Percentiles rank a stretch among this genome's conserved stretches.
Evolutionary conservation across 192 early-diverging fungal genomes (phyloP).

Genomic region (Coemansia sp.): DNA sequence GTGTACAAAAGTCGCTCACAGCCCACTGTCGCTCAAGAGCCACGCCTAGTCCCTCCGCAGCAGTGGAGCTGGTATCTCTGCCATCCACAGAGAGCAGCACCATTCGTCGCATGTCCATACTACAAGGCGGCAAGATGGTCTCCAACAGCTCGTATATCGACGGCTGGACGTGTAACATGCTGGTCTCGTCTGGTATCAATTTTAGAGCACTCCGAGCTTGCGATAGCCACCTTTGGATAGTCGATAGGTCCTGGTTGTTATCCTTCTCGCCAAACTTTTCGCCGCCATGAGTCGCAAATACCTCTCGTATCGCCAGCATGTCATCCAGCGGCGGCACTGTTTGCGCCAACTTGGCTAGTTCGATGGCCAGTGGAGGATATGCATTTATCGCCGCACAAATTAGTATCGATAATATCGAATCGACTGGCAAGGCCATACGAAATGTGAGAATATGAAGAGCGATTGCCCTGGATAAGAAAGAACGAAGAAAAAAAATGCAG

Average conservation of each 20-base stretch:
- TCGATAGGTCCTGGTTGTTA: slow-evolving; percentile 29
- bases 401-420: slow-evolving; percentile 10
- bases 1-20: neutral
- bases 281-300: slow-evolving; percentile 33
- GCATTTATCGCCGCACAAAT: slow-evolving; percentile 45
- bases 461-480: neutral
- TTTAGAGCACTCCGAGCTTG: neutral
- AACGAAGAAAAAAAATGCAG: neutral
- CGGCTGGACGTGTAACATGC: neutral
- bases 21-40: slow-evolving; percentile 10
- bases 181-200: neutral
- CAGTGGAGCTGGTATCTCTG: too few relatives aligned
- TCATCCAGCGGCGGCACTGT: neutral
- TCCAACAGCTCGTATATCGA: slow-evolving; percentile 6
- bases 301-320: slow-evolving; percentile 9
- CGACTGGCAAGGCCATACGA: neutral
- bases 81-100: neutral
- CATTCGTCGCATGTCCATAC: neutral
- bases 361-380: slow-evolving; percentile 22
- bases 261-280: slow-evolving; percentile 55
- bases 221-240: slow-evolving; percentile 26
- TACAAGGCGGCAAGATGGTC: neutral
- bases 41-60: neutral
- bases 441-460: neutral
- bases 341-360: neutral